Percentiles rank a stretch among this genome's conserved stretches.
phyloP scores from a whole-genome alignment of 768 basidiomycete species.

The Symmetrospora coprosmae region DNA sequence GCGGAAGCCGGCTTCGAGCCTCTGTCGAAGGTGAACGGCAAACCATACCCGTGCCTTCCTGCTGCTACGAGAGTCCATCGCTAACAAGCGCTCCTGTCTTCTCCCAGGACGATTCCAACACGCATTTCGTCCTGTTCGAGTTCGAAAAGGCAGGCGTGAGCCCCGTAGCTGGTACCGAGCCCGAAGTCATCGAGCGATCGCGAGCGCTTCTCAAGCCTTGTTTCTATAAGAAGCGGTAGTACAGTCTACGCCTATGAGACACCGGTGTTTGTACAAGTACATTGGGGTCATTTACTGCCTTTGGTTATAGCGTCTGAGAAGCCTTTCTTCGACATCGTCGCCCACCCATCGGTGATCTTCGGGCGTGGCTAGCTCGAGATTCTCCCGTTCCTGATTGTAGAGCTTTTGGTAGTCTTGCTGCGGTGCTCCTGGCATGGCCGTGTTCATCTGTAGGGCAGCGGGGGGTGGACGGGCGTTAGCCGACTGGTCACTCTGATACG shows the following conservation, averaged over 20 bases:
- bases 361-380: constrained; percentile 56
- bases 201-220: constrained; percentile 61
- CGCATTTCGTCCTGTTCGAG: constrained; percentile 71
- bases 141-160: constrained; percentile 50
- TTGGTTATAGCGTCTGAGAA: constrained; percentile 28
- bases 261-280: no score
- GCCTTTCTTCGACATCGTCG: constrained; percentile 39
- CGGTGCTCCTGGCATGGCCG: constrained; percentile 39
- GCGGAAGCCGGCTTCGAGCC: constrained; percentile 59
- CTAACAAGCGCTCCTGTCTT: not conserved
- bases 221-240: constrained; percentile 75
- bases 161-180: constrained; percentile 33
- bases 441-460: constrained; percentile 40
- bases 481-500: no score
- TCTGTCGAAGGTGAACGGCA: constrained; percentile 51
- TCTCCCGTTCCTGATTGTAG: constrained; percentile 81
- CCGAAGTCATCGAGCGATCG: constrained; percentile 48
- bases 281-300: constrained; percentile 2
- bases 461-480: no score
- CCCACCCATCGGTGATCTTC: constrained; percentile 39
- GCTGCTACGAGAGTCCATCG: not conserved
- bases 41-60: not conserved
- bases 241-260: no score
- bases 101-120: constrained; percentile 61
- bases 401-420: constrained; percentile 77